Evolutionary conservation across 768 basidiomycete species (phyloP).

Genomic region (Tulasnella calospora): DNA sequence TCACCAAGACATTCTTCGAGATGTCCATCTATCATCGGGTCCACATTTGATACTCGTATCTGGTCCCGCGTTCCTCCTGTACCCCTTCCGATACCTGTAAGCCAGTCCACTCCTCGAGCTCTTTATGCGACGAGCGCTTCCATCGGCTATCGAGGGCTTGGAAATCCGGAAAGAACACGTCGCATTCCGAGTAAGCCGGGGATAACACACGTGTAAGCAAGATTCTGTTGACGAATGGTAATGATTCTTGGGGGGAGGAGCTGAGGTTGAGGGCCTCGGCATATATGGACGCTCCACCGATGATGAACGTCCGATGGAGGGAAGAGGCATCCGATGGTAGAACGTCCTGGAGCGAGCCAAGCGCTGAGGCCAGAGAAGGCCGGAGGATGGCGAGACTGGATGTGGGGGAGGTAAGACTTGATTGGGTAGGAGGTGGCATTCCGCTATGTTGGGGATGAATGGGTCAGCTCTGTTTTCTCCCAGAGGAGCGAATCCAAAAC

Average conservation of each 20-base stretch:
- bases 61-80: constrained; percentile 75
- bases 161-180: constrained; percentile 81
- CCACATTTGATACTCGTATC: constrained; percentile 98
- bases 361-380: constrained; percentile 44
- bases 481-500: background rate
- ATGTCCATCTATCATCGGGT: background rate
- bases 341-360: constrained; percentile 35
- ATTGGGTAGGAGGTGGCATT: constrained; percentile 11
- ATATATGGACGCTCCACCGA: constrained; percentile 89
- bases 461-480: background rate
- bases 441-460: constrained; percentile 2
- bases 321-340: constrained; percentile 27
- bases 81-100: constrained; percentile 70
- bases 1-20: background rate
- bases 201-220: constrained; percentile 78
- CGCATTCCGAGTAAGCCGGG: constrained; percentile 75
- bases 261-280: constrained; percentile 50
- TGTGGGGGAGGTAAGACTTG: background rate
- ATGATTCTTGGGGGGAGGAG: constrained; percentile 29
- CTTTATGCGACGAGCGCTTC: constrained; percentile 50
- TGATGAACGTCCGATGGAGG: constrained; percentile 68
- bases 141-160: constrained; percentile 29
- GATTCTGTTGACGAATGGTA: constrained; percentile 65
- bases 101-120: constrained; percentile 71
- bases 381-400: constrained; percentile 34